Evolutionary conservation across 192 early-diverging fungal species (phyloP).

Genomic region (Geranomyces variabilis): DNA sequence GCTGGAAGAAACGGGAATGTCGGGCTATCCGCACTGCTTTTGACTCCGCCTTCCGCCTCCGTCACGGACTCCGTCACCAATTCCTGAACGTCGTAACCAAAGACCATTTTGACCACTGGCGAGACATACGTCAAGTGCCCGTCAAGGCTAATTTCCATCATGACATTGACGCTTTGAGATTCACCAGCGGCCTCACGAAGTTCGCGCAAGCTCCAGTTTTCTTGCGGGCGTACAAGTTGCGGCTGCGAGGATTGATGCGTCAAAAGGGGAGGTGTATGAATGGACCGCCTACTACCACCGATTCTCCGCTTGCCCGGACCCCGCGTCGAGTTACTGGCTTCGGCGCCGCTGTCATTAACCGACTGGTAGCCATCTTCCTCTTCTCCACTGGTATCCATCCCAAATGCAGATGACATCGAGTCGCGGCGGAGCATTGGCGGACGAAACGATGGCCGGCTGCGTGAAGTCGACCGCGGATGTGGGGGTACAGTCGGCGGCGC

Average conservation of each 20-base stretch:
- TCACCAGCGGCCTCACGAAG: slow-evolving; percentile 66
- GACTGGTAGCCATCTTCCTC: slow-evolving; percentile 29
- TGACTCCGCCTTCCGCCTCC: not conserved
- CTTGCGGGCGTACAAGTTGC: slow-evolving; percentile 25
- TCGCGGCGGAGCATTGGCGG: slow-evolving; percentile 26
- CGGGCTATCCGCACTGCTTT: not conserved
- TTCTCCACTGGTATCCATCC: slow-evolving; percentile 23
- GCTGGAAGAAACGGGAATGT: slow-evolving; percentile 52
- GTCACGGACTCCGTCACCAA: slow-evolving; percentile 34
- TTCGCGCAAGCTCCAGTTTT: slow-evolving; percentile 41
- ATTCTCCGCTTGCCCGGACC: slow-evolving; percentile 3
- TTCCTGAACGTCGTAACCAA: slow-evolving; percentile 61
- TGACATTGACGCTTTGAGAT: slow-evolving; percentile 70
- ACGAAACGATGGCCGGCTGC: slow-evolving; percentile 7
- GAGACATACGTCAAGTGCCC: slow-evolving; percentile 66
- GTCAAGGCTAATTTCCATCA: slow-evolving; percentile 76
- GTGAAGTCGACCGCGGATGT: slow-evolving; percentile 23
- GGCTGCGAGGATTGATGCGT: slow-evolving; percentile 26
- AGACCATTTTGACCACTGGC: slow-evolving; percentile 68
- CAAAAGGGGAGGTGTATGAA: slow-evolving; percentile 1
- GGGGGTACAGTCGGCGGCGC: slow-evolving; percentile 9
- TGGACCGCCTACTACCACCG: slow-evolving; percentile 3
- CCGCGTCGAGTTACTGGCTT: slow-evolving; percentile 18
- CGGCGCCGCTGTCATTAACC: slow-evolving; percentile 32
- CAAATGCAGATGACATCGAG: slow-evolving; percentile 35